Base-by-base conservation (phyloP, 257 asterid genomes). In the Nicotiana otophora region DNA sequence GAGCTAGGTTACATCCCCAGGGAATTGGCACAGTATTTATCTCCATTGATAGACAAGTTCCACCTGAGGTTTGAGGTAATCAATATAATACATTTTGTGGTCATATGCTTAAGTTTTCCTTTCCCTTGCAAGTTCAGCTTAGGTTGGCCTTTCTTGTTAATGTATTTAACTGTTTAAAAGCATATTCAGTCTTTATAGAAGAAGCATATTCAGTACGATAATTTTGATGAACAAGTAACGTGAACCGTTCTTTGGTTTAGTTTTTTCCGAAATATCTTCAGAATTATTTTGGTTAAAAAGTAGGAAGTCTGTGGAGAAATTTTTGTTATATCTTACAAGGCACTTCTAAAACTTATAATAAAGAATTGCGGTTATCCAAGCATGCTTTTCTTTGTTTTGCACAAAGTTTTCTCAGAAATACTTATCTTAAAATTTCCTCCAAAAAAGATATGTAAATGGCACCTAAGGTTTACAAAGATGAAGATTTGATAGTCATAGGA, bases 1-100 rank as follows among this genome's bases (percentile, higher is more conserved):
- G 82, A 88, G 81, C 85, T 96, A 83, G 99, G 99, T 81, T 96
- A 92, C 86, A 86, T 96, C 65, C 98, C 98, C 4, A 91, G 96
- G 83, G 97, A 91, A 82, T 84, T 96, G 83, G 97, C 98, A 70
- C 95, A 87, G 58, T 86, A 85, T 84, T 84, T 96, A 72, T 91
- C 98, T 72, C 96, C 98, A 87, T 78, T 96, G 82, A 91, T 94
- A 19, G 98, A 90, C 88, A 90, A 87, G 88, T 93, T 93, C 85
- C 77, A 82, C 84, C 77, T 94, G 82, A 84, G 54, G 66, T 94
- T 94, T 85, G 93, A 94, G 99, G 99, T 96, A 92, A 20, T 82
- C 48, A 75, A 8, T 51, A 28, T 39, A 26, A 28, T 39, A 75
- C 63, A 75, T 53, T 51, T 75, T 28, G 28, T 75, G 46, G 46